Conservation (phyloP, 352 stramenopile species). For the Aphanomyces euteiches region DNA sequence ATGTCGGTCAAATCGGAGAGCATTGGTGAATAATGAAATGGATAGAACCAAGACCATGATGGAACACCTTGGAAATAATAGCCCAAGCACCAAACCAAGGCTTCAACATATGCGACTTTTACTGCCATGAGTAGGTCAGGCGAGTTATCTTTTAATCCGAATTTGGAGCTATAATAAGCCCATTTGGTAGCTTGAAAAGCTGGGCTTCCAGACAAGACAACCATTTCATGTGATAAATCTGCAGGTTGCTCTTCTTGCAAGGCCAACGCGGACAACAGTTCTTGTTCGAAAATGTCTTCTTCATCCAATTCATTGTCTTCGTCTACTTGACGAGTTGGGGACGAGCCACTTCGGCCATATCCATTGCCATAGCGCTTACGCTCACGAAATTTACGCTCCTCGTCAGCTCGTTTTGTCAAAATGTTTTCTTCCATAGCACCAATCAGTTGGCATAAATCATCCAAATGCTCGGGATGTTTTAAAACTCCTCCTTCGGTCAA, state of each 20-base stretch:
- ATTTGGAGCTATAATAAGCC: slow-evolving; percentile 83
- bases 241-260: slow-evolving; percentile 41
- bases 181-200: slow-evolving; percentile 83
- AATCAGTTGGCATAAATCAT: slow-evolving; percentile 91
- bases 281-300: slow-evolving; percentile 38
- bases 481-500: slow-evolving; percentile 90
- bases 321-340: slow-evolving; percentile 42
- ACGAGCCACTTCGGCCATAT: slow-evolving; percentile 35
- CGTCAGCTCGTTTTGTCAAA: slow-evolving; percentile 65
- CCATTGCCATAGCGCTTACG: slow-evolving; percentile 28
- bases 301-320: slow-evolving; percentile 44
- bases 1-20: slow-evolving; percentile 96
- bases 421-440: slow-evolving; percentile 94
- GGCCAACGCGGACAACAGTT: slow-evolving; percentile 51
- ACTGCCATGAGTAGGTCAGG: slow-evolving; percentile 36
- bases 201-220: slow-evolving; percentile 54
- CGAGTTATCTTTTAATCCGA: slow-evolving; percentile 42
- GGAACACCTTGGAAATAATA: slow-evolving; percentile 91
- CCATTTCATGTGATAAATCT: slow-evolving; percentile 47
- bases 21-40: slow-evolving; percentile 99
- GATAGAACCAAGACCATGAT: slow-evolving; percentile 99
- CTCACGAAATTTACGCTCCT: slow-evolving; percentile 38
- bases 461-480: slow-evolving; percentile 84
- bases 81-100: slow-evolving; percentile 67
- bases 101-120: slow-evolving; percentile 76